These are phyloP conservation scores for Coemansia sp. DNA, from an alignment of 192 early-diverging fungal species.

Conservation along the genomic window DNA sequence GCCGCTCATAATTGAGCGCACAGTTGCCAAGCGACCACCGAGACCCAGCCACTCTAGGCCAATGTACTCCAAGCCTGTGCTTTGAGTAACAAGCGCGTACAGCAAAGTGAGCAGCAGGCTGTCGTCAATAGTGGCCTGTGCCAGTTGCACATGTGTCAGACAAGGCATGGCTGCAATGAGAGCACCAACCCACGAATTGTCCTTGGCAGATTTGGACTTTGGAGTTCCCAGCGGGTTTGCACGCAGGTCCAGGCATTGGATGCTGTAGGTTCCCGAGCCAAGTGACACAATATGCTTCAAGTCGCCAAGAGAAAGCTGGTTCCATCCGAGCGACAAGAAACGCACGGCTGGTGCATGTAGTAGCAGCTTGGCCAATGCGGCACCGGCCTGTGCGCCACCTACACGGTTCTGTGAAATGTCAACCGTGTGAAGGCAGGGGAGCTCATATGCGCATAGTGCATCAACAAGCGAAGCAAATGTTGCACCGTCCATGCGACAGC, in stretches of 20 bases:
- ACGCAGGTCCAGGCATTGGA: constrained; percentile 36
- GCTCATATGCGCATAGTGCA: constrained; percentile 23
- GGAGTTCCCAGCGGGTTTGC: constrained; percentile 36
- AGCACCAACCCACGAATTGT: constrained; percentile 15
- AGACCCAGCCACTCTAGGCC: constrained; percentile 49
- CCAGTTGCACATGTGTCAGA: constrained; percentile 37
- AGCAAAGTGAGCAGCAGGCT: constrained; percentile 20
- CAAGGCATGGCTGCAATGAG: constrained; percentile 26
- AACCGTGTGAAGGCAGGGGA: constrained; percentile 32
- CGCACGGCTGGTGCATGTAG: constrained; percentile 19
- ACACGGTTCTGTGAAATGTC: constrained; percentile 48
- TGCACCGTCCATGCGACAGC: constrained; percentile 41
- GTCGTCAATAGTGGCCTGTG: constrained; percentile 33
- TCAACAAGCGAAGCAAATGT: constrained; percentile 30
- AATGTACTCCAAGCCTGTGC: constrained; percentile 33
- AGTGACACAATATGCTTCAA: constrained; percentile 10
- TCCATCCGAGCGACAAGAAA: constrained; percentile 48
- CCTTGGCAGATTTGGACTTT: constrained; percentile 8
- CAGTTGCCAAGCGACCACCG: constrained; percentile 31
- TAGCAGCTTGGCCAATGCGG: constrained; percentile 34
- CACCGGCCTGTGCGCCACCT: constrained; percentile 26
- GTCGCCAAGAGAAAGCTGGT: constrained; percentile 35
- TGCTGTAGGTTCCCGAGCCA: constrained; percentile 1
- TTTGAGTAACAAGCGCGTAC: constrained; percentile 16
- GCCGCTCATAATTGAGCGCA: constrained; percentile 26